Conservation (phyloP, 2,329 filamentous ascomycete species). For the Cladophialophora bantiana region DNA sequence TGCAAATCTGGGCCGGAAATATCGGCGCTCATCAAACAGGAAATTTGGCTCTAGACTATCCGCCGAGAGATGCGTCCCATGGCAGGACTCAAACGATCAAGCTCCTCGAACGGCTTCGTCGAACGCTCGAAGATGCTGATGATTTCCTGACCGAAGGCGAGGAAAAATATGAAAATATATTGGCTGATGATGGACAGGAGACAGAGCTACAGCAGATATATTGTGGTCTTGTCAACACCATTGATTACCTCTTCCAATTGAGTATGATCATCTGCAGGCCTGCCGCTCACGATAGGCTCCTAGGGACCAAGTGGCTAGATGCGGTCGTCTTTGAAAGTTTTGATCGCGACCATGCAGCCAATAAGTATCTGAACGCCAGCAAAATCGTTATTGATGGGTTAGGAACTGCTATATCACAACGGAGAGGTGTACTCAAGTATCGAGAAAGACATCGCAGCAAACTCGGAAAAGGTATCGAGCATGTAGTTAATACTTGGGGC, state of each 20-base stretch:
- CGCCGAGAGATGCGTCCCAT: slow-evolving; percentile 43
- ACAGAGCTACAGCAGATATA: slow-evolving; percentile 39
- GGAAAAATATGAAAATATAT: background rate
- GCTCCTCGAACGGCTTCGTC: slow-evolving; percentile 32
- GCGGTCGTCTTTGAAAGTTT: slow-evolving; percentile 39
- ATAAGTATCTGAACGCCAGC: slow-evolving; percentile 43
- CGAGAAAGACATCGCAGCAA: slow-evolving; percentile 48
- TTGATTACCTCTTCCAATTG: slow-evolving; percentile 47
- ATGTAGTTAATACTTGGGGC: too few species aligned
- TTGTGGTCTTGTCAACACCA: slow-evolving; percentile 37
- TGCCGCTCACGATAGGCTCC: slow-evolving; percentile 47
- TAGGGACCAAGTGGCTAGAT: slow-evolving; percentile 34
- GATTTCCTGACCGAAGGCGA: slow-evolving; percentile 17
- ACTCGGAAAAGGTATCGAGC: slow-evolving; percentile 40
- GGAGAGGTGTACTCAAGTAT: slow-evolving; percentile 50
- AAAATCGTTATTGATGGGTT: slow-evolving; percentile 40
- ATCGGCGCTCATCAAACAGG: slow-evolving; percentile 44
- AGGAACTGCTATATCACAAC: slow-evolving; percentile 46
- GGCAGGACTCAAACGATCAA: slow-evolving; percentile 29
- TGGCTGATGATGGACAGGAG: slow-evolving; percentile 18
- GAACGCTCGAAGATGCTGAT: slow-evolving; percentile 33
- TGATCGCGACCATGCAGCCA: slow-evolving; percentile 44
- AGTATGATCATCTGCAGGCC: slow-evolving; percentile 50
- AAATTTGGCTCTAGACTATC: slow-evolving; percentile 44
- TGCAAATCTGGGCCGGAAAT: slow-evolving; percentile 43